A percentile compares a stretch with the other conserved stretches of the same genome.
Conservation (phyloP, 2,329 filamentous ascomycete genomes). For the Didymella segeticola region DNA sequence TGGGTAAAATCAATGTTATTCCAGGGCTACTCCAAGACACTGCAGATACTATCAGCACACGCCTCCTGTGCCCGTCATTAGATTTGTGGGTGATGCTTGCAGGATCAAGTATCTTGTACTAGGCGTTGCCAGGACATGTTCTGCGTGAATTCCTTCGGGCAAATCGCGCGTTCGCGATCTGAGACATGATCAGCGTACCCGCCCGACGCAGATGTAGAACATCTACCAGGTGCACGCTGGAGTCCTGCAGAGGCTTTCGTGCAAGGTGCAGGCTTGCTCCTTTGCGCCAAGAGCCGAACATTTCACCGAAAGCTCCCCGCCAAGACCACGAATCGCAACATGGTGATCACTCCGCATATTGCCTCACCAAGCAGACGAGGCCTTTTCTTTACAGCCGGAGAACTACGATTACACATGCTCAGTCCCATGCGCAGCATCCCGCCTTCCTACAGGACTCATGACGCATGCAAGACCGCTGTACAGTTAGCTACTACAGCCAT, state of each 20-base stretch:
- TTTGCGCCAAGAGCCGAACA: constrained; percentile 5
- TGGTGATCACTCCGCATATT: neutral
- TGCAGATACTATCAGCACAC: neutral
- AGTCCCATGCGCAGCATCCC: neutral
- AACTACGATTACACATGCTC: neutral
- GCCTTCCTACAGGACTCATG: neutral
- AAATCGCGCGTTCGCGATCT: neutral
- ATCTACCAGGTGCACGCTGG: neutral
- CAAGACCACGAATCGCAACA: neutral
- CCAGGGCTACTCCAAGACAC: neutral
- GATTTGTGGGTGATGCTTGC: neutral
- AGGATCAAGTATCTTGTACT: neutral
- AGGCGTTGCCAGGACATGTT: too few relatives aligned
- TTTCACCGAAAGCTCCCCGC: neutral
- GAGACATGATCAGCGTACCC: neutral
- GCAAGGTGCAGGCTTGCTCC: neutral
- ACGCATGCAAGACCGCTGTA: constrained; percentile 1
- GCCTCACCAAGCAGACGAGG: neutral
- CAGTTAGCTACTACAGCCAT: neutral
- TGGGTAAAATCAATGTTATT: neutral
- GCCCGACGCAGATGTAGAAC: neutral
- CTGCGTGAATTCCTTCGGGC: neutral
- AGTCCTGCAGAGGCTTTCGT: neutral
- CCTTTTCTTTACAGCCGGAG: neutral
- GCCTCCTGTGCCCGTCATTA: neutral